A percentile compares a stretch with the other conserved stretches of the same genome.
These are phyloP conservation scores for Moniliophthora roreri DNA, from an alignment of 1,284 basidiomycete species.

Conservation along the genomic window DNA sequence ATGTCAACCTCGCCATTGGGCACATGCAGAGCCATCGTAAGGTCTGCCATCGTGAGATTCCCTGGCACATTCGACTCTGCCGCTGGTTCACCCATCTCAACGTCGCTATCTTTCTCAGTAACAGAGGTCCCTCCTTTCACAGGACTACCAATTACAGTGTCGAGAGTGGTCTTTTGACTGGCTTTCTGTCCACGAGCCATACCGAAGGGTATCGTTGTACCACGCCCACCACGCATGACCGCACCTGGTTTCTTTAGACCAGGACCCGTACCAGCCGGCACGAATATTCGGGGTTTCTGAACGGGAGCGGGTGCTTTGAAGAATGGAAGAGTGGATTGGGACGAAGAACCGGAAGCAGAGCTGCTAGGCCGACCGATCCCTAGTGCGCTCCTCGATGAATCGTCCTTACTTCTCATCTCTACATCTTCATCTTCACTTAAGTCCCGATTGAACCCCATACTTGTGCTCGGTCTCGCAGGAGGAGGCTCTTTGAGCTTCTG, in stretches of 20 bases:
- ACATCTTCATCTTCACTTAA: conserved; percentile 23
- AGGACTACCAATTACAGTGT: conserved; percentile 57
- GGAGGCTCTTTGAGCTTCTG: conserved; percentile 62
- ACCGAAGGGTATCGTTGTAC: conserved; percentile 18
- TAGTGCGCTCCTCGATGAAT: conserved; percentile 11
- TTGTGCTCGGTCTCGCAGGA: conserved; percentile 61
- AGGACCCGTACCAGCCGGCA: conserved; percentile 6
- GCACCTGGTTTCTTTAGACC: conserved; percentile 4
- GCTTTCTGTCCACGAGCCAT: conserved; percentile 39
- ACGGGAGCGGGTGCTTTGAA: not conserved
- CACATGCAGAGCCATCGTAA: conserved; percentile 6
- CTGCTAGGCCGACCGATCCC: conserved; percentile 3
- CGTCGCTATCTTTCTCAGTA: conserved; percentile 22
- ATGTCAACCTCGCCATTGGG: conserved; percentile 5
- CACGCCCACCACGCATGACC: conserved; percentile 12
- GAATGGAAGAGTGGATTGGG: not conserved
- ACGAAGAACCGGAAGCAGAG: not conserved
- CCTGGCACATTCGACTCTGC: conserved; percentile 11
- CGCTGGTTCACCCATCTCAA: conserved; percentile 7
- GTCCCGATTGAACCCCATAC: conserved; percentile 57
- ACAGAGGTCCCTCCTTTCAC: conserved; percentile 44
- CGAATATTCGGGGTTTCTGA: conserved; percentile 9
- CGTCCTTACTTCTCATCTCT: conserved; percentile 18
- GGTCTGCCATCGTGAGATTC: conserved; percentile 12
- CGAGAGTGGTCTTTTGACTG: conserved; percentile 65